Conservation (phyloP, 805 yeast species). For the Lipomyces anomalus region DNA sequence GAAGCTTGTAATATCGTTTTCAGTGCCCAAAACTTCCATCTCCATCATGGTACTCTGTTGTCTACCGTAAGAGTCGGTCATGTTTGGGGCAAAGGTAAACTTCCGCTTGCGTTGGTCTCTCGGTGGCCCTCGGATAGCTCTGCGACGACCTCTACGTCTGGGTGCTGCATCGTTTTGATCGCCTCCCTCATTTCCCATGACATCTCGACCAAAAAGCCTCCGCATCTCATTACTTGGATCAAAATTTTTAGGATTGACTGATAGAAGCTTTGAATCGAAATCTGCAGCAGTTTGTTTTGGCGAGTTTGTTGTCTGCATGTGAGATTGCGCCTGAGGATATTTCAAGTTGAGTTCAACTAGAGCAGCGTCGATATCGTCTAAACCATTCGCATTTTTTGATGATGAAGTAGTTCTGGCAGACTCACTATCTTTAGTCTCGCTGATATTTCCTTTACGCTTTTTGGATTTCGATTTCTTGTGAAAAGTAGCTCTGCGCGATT, state of each 20-base stretch:
- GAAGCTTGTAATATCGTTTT: conserved; percentile 44
- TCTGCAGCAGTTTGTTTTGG: conserved; percentile 2
- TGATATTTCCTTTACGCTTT: conserved; percentile 16
- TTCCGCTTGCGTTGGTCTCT: too few species aligned
- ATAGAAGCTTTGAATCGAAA: conserved; percentile 9
- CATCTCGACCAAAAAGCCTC: conserved; percentile 22
- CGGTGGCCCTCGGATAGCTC: too few species aligned
- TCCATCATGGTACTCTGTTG: conserved; percentile 14
- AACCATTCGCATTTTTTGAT: neutral
- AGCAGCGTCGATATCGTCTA: conserved; percentile 22
- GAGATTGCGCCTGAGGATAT: neutral
- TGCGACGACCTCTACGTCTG: conserved; percentile 6
- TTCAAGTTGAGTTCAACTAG: conserved; percentile 17
- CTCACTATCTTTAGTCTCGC: neutral
- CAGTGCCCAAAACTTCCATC: conserved; percentile 21
- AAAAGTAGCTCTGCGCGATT: too few species aligned
- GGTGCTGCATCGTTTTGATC: conserved; percentile 14
- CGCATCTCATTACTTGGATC: conserved; percentile 25
- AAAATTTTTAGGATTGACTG: conserved; percentile 17
- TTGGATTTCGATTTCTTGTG: conserved; percentile 13
- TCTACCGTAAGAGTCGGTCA: conserved; percentile 8
- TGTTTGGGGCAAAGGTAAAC: too few species aligned
- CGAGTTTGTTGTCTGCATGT: neutral
- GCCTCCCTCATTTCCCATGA: too few species aligned
- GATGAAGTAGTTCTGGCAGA: neutral